Conservation (phyloP, 768 basidiomycete genomes). For the Auriscalpium orientale region DNA sequence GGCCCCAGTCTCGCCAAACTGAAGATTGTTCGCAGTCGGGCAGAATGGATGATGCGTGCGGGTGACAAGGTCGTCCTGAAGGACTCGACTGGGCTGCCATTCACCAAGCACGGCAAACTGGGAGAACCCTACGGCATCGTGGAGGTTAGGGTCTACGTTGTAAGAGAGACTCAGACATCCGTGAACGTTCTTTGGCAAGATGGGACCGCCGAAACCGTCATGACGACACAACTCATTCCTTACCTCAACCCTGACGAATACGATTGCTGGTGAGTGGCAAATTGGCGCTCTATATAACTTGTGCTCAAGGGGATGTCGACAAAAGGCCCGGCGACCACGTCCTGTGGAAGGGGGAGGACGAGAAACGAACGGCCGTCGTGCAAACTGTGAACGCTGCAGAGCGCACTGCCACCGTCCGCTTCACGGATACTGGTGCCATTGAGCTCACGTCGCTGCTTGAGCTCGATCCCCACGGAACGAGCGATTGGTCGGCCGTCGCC, state of each 20-base stretch:
- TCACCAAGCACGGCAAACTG: slow-evolving; percentile 55
- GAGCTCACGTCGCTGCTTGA: slow-evolving; percentile 80
- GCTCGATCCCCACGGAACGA: slow-evolving; percentile 76
- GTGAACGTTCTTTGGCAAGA: slow-evolving; percentile 85
- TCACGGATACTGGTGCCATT: slow-evolving; percentile 41
- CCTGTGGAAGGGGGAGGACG: slow-evolving; percentile 71
- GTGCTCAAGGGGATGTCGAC: not conserved
- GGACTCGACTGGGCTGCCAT: slow-evolving; percentile 36
- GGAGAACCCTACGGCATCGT: slow-evolving; percentile 38
- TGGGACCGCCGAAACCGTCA: slow-evolving; percentile 56
- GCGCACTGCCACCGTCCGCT: slow-evolving; percentile 61
- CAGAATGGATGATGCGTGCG: slow-evolving; percentile 60
- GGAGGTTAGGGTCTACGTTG: slow-evolving; percentile 48
- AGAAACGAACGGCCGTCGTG: slow-evolving; percentile 60
- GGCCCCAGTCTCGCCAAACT: slow-evolving; percentile 57
- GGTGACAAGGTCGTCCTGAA: slow-evolving; percentile 67
- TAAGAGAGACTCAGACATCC: slow-evolving; percentile 64
- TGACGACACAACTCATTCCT: slow-evolving; percentile 63
- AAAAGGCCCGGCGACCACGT: slow-evolving; percentile 90
- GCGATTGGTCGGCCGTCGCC: slow-evolving; percentile 38
- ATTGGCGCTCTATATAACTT: not conserved
- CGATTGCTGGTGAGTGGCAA: slow-evolving; percentile 66
- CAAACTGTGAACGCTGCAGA: slow-evolving; percentile 69
- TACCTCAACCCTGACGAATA: slow-evolving; percentile 87
- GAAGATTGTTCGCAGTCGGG: slow-evolving; percentile 50